A percentile compares a stretch with the other conserved stretches of the same genome.
These are phyloP conservation scores for Cladosporium sp. DNA, from an alignment of 2,329 filamentous ascomycete genomes.

Conservation along the genomic window DNA sequence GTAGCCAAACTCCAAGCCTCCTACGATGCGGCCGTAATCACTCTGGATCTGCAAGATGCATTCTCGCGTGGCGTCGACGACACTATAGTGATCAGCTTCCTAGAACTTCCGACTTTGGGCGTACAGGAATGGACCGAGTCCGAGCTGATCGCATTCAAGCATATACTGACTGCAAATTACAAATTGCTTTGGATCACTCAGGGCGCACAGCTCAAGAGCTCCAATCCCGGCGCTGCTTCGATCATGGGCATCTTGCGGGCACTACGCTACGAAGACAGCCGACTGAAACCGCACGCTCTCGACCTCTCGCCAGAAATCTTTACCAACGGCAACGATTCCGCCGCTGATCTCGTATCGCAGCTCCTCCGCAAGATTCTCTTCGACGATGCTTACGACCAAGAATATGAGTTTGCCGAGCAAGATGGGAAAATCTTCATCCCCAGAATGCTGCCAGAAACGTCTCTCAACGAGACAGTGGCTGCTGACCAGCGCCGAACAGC, in stretches of 20 bases:
- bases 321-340: background rate
- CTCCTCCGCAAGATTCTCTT: background rate
- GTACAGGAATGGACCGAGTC: background rate
- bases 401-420: background rate
- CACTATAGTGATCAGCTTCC: background rate
- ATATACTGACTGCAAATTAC: background rate
- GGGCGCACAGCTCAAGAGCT: background rate
- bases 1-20: background rate
- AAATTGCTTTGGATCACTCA: background rate
- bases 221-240: background rate
- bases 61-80: background rate
- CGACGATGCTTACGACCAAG: background rate
- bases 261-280: background rate
- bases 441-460: background rate
- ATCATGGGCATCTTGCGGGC: background rate
- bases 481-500: background rate
- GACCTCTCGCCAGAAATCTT: background rate
- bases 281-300: background rate
- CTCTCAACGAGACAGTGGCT: background rate
- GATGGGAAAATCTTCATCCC: background rate
- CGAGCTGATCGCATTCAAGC: background rate
- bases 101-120: background rate
- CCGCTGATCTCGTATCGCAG: background rate
- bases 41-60: background rate
- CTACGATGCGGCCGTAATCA: background rate